These are phyloP conservation scores for Saccharomycopsis hybrid DNA, from an alignment of 1,139 yeast genomes.

Conservation along the genomic window DNA sequence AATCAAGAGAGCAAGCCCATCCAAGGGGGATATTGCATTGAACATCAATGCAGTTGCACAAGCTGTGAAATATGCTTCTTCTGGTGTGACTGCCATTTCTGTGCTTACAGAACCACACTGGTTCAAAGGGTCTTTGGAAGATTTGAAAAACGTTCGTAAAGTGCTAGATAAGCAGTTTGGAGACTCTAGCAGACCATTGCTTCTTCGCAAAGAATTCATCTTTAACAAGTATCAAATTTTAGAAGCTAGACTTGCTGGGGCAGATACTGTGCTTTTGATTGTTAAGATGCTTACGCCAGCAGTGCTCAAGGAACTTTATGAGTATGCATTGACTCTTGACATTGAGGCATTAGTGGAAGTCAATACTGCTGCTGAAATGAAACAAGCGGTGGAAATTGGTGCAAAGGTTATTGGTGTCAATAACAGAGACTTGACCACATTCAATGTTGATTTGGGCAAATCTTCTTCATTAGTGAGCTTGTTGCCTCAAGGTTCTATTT, in stretches of 20 bases:
- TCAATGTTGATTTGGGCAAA: constrained; percentile 78
- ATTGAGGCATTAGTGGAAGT: constrained; percentile 98
- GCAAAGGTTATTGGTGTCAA: constrained; percentile 90
- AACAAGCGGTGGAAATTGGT: constrained; percentile 58
- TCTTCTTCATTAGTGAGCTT: constrained; percentile 61
- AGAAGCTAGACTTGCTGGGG: constrained; percentile 92
- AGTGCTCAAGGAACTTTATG: constrained; percentile 50
- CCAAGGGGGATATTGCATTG: constrained; percentile 82
- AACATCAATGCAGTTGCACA: constrained; percentile 79
- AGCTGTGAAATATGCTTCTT: constrained; percentile 66
- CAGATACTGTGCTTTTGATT: constrained; percentile 84
- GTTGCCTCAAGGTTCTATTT: constrained; percentile 54
- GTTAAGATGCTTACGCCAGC: constrained; percentile 78
- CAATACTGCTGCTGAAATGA: constrained; percentile 65
- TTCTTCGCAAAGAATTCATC: constrained; percentile 85
- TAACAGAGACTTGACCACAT: constrained; percentile 87
- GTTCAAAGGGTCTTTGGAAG: constrained; percentile 90
- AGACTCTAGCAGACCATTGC: constrained; percentile 64
- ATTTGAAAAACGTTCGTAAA: constrained; percentile 59
- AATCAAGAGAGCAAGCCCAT: constrained; percentile 96
- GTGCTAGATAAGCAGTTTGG: constrained; percentile 35
- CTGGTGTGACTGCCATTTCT: constrained; percentile 86
- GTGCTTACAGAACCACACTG: constrained; percentile 94
- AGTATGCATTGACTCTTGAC: constrained; percentile 64
- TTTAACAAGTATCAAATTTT: constrained; percentile 83